A percentile compares a stretch with the other conserved stretches of the same genome.
These are phyloP conservation scores for Stylosanthes scabra DNA, from an alignment of 331 rosid species.

Conservation along the genomic window DNA sequence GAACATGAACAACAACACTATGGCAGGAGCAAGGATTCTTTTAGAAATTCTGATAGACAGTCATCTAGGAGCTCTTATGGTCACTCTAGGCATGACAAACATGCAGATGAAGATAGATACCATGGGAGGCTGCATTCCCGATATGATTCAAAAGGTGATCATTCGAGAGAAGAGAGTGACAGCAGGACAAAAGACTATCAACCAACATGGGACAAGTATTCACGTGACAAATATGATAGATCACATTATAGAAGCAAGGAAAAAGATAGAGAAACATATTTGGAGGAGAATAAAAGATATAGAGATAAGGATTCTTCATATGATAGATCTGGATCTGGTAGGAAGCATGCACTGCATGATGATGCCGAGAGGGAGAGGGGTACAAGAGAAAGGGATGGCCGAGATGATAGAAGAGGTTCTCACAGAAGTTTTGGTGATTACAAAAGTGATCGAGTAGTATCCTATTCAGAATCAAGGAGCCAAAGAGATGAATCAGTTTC, in stretches of 20 bases:
- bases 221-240: slow-evolving; percentile 73
- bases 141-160: slow-evolving; percentile 67
- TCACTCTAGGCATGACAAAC: slow-evolving; percentile 67
- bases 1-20: slow-evolving; percentile 60
- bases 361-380: slow-evolving; percentile 63
- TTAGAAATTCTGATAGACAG: slow-evolving; percentile 66
- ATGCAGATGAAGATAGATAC: slow-evolving; percentile 61
- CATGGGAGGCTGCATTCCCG: slow-evolving; percentile 60
- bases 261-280: slow-evolving; percentile 49
- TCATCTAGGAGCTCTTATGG: slow-evolving; percentile 65
- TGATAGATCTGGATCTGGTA: slow-evolving; percentile 67
- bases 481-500: slow-evolving; percentile 49
- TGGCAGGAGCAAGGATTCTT: slow-evolving; percentile 68
- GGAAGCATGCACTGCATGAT: slow-evolving; percentile 53
- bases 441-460: slow-evolving; percentile 53
- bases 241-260: slow-evolving; percentile 65
- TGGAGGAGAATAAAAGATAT: slow-evolving; percentile 53
- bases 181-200: slow-evolving; percentile 58
- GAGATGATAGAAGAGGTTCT: slow-evolving; percentile 66
- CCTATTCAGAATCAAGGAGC: slow-evolving; percentile 59
- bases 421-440: slow-evolving; percentile 63
- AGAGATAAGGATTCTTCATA: slow-evolving; percentile 60
- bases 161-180: slow-evolving; percentile 56
- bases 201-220: slow-evolving; percentile 53
- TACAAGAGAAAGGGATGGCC: slow-evolving; percentile 56